Conservation (phyloP, 1,284 basidiomycete species). For the Cutaneotrichosporon arboriforme region DNA sequence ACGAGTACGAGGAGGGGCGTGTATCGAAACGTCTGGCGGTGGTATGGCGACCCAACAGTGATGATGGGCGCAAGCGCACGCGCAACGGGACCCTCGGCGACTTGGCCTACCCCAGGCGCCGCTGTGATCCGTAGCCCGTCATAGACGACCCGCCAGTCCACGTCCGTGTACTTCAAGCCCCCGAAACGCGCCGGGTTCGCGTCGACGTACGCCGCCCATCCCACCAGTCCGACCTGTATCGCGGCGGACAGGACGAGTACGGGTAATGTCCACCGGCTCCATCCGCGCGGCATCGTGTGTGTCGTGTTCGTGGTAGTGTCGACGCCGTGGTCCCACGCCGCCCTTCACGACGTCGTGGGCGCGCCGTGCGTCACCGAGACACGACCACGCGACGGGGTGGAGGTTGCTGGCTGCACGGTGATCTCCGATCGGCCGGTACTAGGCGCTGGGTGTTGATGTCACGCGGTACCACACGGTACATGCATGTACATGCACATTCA, state of each 20-base stretch:
- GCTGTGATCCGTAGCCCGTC: constrained; percentile 62
- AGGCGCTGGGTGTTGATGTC: too few species aligned
- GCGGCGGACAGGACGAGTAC: constrained; percentile 20
- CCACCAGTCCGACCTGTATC: constrained; percentile 32
- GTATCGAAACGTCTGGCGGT: constrained; percentile 91
- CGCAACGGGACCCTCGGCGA: constrained; percentile 6
- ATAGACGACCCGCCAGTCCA: constrained; percentile 93
- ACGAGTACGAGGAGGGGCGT: constrained; percentile 85
- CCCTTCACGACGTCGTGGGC: too few species aligned
- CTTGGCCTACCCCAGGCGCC: not conserved
- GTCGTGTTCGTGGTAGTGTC: too few species aligned
- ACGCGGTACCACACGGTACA: too few species aligned
- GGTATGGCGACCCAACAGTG: constrained; percentile 73
- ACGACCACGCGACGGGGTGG: too few species aligned
- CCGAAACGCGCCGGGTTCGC: constrained; percentile 37
- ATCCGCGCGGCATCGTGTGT: not conserved
- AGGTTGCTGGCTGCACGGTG: too few species aligned
- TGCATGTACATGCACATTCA: too few species aligned
- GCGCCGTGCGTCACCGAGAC: too few species aligned
- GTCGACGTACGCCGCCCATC: constrained; percentile 42
- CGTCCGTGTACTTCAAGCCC: constrained; percentile 83
- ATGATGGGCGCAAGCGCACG: not conserved
- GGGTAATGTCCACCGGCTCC: not conserved
- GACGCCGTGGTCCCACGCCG: too few species aligned
- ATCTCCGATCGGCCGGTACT: too few species aligned